A percentile compares a stretch with the other conserved stretches of the same genome.
Conservation (phyloP, 345 rosid species). For the Carallia brachiata region DNA sequence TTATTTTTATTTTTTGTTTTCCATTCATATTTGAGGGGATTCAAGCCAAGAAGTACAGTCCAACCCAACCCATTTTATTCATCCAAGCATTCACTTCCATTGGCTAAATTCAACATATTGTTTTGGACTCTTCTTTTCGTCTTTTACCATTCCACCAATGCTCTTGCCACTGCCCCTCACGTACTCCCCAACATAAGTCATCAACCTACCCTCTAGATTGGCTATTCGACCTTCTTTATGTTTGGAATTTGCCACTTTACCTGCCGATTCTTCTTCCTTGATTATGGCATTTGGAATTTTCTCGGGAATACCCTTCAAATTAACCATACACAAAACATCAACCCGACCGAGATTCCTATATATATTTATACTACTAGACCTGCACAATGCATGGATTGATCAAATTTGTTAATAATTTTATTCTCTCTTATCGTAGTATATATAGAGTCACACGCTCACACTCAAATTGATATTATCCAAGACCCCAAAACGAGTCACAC, state of each 20-base stretch:
- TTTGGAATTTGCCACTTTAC: conserved; percentile 50
- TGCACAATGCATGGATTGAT: no score
- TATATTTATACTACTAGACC: no score
- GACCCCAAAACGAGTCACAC: no score
- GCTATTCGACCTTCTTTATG: conserved; percentile 43
- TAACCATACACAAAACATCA: no score
- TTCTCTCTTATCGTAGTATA: no score
- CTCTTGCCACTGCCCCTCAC: conserved; percentile 36
- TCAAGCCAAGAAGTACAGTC: conserved; percentile 18
- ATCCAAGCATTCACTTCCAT: conserved; percentile 79
- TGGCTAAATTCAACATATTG: conserved; percentile 52
- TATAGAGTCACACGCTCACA: no score
- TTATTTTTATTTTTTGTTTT: no score
- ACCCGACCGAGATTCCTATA: no score
- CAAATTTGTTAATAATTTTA: no score
- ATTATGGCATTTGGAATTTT: not conserved
- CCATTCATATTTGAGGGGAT: not conserved
- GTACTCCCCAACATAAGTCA: not conserved
- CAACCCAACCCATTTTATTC: conserved; percentile 40
- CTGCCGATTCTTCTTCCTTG: conserved; percentile 44
- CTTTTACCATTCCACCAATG: conserved; percentile 23
- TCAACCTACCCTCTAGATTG: conserved; percentile 36
- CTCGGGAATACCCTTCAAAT: not conserved
- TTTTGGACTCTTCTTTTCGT: conserved; percentile 47
- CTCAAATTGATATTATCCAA: no score